Conservation (phyloP, 164 flowering plant genomes). For the Nymphaea colorata region DNA sequence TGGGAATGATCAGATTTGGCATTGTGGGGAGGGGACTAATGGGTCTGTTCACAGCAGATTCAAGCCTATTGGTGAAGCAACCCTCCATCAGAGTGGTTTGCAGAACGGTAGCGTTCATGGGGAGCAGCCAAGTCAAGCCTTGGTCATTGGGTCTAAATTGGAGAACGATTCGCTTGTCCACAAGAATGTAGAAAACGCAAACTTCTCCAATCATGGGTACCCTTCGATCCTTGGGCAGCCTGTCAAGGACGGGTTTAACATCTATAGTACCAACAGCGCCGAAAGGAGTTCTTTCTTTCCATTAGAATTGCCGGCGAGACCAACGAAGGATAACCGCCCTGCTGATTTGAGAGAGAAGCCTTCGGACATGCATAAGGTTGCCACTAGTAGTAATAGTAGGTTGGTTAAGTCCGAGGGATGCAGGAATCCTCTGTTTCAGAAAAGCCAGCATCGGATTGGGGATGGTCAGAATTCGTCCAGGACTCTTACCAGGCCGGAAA, state of each 20-base stretch:
- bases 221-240: constrained; percentile 10
- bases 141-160: not conserved
- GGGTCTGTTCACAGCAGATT: constrained; percentile 95
- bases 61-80: constrained; percentile 72
- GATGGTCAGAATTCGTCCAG: constrained; percentile 5
- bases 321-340: constrained; percentile 33
- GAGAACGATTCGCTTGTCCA: not conserved
- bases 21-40: constrained; percentile 92
- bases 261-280: constrained; percentile 37
- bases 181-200: not conserved
- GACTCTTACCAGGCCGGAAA: constrained; percentile 42
- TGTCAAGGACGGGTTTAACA: constrained; percentile 28
- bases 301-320: constrained; percentile 78
- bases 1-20: constrained; percentile 77
- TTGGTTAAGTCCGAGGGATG: constrained; percentile 33
- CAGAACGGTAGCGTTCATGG: not conserved
- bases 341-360: constrained; percentile 48
- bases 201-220: constrained; percentile 17
- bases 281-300: constrained; percentile 74
- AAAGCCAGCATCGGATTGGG: constrained; percentile 1
- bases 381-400: constrained; percentile 5
- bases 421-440: constrained; percentile 8
- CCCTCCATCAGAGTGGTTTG: not conserved
- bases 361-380: constrained; percentile 29
- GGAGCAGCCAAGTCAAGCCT: not conserved